These are phyloP conservation scores for Xanthoparmelia taractica DNA, from an alignment of 495 filamentous ascomycete species.

Conservation along the genomic window DNA sequence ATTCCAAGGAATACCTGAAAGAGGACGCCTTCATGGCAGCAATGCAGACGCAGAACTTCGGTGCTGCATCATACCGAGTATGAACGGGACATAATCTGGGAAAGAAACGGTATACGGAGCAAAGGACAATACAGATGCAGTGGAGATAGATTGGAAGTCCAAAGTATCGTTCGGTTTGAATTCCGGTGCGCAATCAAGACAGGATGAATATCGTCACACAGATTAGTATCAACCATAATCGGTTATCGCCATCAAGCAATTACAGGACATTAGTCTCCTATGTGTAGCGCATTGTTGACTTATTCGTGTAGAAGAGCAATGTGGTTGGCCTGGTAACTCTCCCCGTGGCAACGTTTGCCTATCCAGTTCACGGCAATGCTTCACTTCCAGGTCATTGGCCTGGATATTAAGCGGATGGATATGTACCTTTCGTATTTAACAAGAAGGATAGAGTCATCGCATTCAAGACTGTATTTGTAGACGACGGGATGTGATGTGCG, in stretches of 20 bases:
- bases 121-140: background rate
- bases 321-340: background rate
- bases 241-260: background rate
- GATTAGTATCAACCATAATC: background rate
- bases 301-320: background rate
- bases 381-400: background rate
- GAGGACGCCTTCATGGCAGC: slow-evolving; percentile 22
- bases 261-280: background rate
- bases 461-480: background rate
- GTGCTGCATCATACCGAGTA: slow-evolving; percentile 3
- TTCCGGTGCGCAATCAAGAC: background rate
- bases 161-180: background rate
- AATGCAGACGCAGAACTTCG: slow-evolving; percentile 1
- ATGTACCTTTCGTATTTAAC: background rate
- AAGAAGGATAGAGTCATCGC: background rate
- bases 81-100: background rate
- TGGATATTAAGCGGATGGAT: too few species aligned
- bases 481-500: background rate
- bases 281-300: background rate
- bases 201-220: background rate
- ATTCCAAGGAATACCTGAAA: slow-evolving; percentile 3
- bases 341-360: background rate
- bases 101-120: background rate
- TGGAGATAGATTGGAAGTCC: background rate
- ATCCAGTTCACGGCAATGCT: background rate